Conservation (phyloP, 208 protist genomes). For the Vickermania ingenoplastis region DNA sequence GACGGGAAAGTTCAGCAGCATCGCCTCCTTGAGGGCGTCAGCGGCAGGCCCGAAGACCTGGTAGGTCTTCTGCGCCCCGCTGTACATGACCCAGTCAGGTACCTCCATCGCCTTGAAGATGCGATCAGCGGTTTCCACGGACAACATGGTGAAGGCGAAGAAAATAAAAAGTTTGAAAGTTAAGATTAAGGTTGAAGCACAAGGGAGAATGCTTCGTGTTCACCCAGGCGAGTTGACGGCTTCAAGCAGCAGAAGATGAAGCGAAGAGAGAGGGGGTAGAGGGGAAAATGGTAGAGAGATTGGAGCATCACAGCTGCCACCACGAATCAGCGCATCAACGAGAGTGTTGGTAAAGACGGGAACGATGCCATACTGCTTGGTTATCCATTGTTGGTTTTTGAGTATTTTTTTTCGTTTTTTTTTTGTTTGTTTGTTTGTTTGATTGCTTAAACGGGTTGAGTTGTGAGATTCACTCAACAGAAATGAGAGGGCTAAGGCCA, state of each 20-base stretch:
- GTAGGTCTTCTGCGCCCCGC: slow-evolving; percentile 14
- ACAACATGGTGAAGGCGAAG: slow-evolving; percentile 18
- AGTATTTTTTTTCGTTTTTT: slow-evolving; percentile 8
- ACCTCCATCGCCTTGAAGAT: slow-evolving; percentile 39
- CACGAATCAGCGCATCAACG: too few relatives aligned
- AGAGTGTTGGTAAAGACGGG: too few relatives aligned
- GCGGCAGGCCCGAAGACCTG: slow-evolving; percentile 13
- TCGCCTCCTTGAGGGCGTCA: slow-evolving; percentile 19
- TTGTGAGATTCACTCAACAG: slow-evolving; percentile 8
- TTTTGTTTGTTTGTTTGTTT: not conserved
- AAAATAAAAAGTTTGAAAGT: slow-evolving; percentile 11
- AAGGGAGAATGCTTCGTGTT: too few relatives aligned
- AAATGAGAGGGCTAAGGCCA: slow-evolving; percentile 27
- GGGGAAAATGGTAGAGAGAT: too few relatives aligned
- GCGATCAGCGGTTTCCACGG: slow-evolving; percentile 21
- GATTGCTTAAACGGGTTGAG: too few relatives aligned
- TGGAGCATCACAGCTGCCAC: too few relatives aligned
- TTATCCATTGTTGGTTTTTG: too few relatives aligned
- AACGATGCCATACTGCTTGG: too few relatives aligned
- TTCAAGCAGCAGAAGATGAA: too few relatives aligned
- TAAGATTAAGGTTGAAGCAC: too few relatives aligned
- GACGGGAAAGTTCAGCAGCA: slow-evolving; percentile 20
- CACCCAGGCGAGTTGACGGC: too few relatives aligned
- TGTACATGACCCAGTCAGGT: slow-evolving; percentile 37
- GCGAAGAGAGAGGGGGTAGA: too few relatives aligned